These are phyloP conservation scores for Trichoderma simmonsii DNA, from an alignment of 2,329 filamentous ascomycete species.

Conservation along the genomic window DNA sequence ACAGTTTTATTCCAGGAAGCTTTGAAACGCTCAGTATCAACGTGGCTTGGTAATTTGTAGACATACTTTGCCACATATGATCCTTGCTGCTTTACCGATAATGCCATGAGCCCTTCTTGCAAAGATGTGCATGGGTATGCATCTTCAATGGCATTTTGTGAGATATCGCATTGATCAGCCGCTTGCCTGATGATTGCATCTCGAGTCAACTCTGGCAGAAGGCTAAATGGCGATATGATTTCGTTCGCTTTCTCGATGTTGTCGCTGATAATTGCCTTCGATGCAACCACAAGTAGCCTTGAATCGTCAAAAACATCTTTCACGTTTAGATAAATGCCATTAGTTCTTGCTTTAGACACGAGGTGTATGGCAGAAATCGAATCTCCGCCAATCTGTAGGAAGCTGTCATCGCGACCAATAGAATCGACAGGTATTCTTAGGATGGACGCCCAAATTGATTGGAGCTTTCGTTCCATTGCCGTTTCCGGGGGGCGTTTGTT, in stretches of 20 bases:
- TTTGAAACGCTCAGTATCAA: conserved; percentile 1
- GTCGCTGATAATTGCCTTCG: neutral
- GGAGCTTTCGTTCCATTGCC: neutral
- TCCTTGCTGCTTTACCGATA: conserved; percentile 15
- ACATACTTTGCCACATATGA: conserved; percentile 13
- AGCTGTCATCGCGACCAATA: conserved; percentile 6
- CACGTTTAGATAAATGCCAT: conserved; percentile 9
- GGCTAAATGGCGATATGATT: neutral
- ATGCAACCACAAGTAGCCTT: neutral
- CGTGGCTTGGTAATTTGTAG: neutral
- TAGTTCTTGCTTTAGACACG: neutral
- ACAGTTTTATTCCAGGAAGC: conserved; percentile 20
- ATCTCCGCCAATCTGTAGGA: conserved; percentile 14
- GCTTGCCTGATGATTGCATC: neutral
- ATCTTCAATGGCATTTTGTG: conserved; percentile 7
- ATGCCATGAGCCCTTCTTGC: conserved; percentile 20
- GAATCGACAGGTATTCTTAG: neutral
- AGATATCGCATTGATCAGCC: neutral
- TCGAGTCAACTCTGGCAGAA: neutral
- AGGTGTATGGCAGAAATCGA: conserved; percentile 8
- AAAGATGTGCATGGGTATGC: conserved; percentile 19
- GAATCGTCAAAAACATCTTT: conserved; percentile 21
- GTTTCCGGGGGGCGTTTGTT: neutral
- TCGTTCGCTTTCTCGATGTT: too few relatives aligned
- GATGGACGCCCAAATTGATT: neutral